Evolutionary conservation across 2,329 filamentous ascomycete species (phyloP), one percentile per base, ranked within the genome.

Genomic region (Ophiocordyceps polyrhachis-furcata): DNA sequence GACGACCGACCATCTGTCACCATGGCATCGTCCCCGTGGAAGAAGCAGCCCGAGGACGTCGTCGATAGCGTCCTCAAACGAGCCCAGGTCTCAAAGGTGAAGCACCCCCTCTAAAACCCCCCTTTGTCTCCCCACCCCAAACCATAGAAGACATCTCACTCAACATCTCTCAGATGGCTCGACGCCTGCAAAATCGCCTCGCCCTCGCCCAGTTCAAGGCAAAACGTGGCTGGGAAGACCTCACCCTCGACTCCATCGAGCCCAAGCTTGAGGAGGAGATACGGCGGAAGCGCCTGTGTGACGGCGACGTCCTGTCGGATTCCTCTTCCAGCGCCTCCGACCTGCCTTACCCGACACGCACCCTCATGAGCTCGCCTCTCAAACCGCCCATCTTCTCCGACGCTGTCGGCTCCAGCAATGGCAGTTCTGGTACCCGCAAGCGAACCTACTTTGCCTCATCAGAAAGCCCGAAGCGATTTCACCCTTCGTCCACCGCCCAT

Each of bases 191-290:
- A 66, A 87, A 93, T 68, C 85, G 89, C 50, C 78, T 98, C 48
- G 89, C 91, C 47, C 77, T 96, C 51, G 91, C 91, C 59, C 91
- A 93, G 63, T 91, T 95, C 74, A 96, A 96, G 68, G 87, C 91
- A 53, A 87, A 93, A 65, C 83, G 93, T 67, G 88, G 88, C 60
- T 93, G 87, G 80, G 83, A 95, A 64, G 84, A 91, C 62, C 74
- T 93, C 59, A 84, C 82, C 50, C 76, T 93, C 56, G 84, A 87
- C 59, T 79, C 72, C 49, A 85, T 94, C 64, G 86, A 93, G 64
- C 85, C 86, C 44, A 83, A 81, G 59, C 68, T 89, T 50, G 81
- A 89, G 58, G 76, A 87, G 58, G 76, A 89, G 63, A 71, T 88
- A 58, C 76, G 81, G 64, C 74, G 79, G 53, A 83, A 81, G 64